Evolutionary conservation across 1,284 basidiomycete species (phyloP), one percentile per base, ranked within the genome.

Genomic region (Microbotryomycetes sp.): DNA sequence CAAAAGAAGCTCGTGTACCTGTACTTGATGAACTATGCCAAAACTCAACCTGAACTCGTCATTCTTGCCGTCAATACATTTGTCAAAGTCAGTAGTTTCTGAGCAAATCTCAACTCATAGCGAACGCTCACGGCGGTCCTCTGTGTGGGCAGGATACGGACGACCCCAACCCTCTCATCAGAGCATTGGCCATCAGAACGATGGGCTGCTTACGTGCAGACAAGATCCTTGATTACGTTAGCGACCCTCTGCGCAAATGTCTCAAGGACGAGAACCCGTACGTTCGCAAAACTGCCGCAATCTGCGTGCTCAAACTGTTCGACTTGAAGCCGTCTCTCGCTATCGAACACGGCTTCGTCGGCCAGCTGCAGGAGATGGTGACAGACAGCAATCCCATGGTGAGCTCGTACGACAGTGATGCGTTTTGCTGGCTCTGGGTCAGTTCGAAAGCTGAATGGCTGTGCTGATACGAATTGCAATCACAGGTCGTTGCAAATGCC

Each of bases 61-160:
- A 97, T 98, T 74, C 83, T 98, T 52, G 94, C 94, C 16, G 93
- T 98, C 68, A 98, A 98, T 76, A 98, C 94, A 1, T 98, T 98
- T 74, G 94, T 98, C 70, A 84, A 84, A 76, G 81, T 80, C 32
- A 47, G 75, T 59, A 15, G 19, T 26, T 15, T 16, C n/a, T n/a
- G n/a, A n/a, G n/a, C n/a, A n/a, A n/a, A n/a, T n/a, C n/a, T n/a
- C n/a, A n/a, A n/a, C n/a, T n/a, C n/a, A n/a, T n/a, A n/a, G n/a
- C n/a, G n/a, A n/a, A n/a, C n/a, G n/a, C n/a, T n/a, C n/a, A n/a
- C n/a, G n/a, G n/a, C n/a, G n/a, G 28, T 9, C 29, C 25, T 28
- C 30, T 49, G 4, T 19, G 16, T 15, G 15, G 16, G 60, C 86
- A 94, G 81, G 94, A 98, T 76, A 86, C 91, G 0, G 92, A 93